phyloP scores from a whole-genome alignment of 2,329 filamentous ascomycete species.

The Incumbomyces delicatus region DNA sequence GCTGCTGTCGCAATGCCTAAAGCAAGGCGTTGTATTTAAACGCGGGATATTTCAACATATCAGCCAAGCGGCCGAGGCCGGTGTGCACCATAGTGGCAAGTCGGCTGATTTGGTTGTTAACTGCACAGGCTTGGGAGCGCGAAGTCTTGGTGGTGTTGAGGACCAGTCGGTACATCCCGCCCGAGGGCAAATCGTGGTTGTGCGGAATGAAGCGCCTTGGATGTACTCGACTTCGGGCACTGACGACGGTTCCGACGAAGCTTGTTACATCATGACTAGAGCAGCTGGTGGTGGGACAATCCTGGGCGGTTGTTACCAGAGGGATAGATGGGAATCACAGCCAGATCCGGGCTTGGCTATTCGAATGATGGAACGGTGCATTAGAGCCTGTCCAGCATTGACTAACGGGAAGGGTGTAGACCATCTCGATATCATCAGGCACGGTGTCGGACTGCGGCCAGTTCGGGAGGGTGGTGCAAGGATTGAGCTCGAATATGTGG shows the following conservation, averaged over 20 bases:
- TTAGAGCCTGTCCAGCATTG: constrained; percentile 32
- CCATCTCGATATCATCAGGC: constrained; percentile 65
- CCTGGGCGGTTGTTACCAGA: constrained; percentile 75
- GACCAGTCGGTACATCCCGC: constrained; percentile 64
- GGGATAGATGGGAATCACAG: constrained; percentile 49
- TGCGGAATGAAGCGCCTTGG: constrained; percentile 63
- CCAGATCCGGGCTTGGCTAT: too few relatives aligned
- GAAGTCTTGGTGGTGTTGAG: constrained; percentile 68
- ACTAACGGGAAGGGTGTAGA: constrained; percentile 59
- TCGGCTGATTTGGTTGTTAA: constrained; percentile 67
- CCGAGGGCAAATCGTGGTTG: constrained; percentile 74
- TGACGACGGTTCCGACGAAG: constrained; percentile 63
- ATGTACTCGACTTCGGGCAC: constrained; percentile 65
- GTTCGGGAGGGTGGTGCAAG: constrained; percentile 63
- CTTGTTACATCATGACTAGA: constrained; percentile 71
- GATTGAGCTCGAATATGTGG: constrained; percentile 61
- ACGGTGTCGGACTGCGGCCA: constrained; percentile 73
- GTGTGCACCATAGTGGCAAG: constrained; percentile 47
- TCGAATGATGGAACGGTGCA: too few relatives aligned
- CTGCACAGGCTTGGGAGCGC: constrained; percentile 68
- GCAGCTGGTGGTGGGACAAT: constrained; percentile 68
- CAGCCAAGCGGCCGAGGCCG: constrained; percentile 56
- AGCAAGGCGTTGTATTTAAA: constrained; percentile 58
- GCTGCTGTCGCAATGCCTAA: constrained; percentile 69
- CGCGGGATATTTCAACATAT: constrained; percentile 59